These are phyloP conservation scores for Neolentinus lepideus DNA, from an alignment of 1,284 basidiomycete genomes.

Conservation along the genomic window DNA sequence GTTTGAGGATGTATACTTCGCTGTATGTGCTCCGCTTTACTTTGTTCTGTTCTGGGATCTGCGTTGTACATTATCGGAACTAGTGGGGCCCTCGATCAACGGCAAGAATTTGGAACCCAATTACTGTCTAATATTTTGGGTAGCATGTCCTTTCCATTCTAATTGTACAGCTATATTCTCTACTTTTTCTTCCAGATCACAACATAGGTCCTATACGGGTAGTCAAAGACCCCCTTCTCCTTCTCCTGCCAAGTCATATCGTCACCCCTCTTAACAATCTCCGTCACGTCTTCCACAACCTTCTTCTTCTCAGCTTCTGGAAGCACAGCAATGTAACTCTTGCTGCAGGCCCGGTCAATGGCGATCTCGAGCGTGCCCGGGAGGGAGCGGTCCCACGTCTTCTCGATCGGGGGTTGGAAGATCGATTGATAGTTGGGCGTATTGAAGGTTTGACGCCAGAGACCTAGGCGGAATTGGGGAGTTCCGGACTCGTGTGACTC, in stretches of 20 bases:
- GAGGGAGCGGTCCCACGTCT: constrained; percentile 41
- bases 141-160: too few species aligned
- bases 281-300: constrained; percentile 39
- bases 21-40: not conserved
- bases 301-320: constrained; percentile 43
- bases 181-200: constrained; percentile 35
- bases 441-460: constrained; percentile 62
- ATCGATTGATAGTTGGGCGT: constrained; percentile 42
- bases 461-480: constrained; percentile 66
- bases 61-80: too few species aligned
- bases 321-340: constrained; percentile 66
- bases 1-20: too few species aligned
- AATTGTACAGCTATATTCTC: not conserved
- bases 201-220: constrained; percentile 45
- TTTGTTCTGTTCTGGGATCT: too few species aligned
- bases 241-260: constrained; percentile 40
- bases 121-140: too few species aligned
- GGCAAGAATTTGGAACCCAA: too few species aligned
- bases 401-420: constrained; percentile 51
- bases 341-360: constrained; percentile 58
- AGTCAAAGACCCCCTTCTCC: constrained; percentile 40
- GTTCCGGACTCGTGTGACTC: constrained; percentile 60
- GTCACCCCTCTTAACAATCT: constrained; percentile 40
- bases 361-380: constrained; percentile 41
- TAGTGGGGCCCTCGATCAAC: too few species aligned